Conservation (phyloP, 116 monocot species). For the Trichopus zeylanicus region DNA sequence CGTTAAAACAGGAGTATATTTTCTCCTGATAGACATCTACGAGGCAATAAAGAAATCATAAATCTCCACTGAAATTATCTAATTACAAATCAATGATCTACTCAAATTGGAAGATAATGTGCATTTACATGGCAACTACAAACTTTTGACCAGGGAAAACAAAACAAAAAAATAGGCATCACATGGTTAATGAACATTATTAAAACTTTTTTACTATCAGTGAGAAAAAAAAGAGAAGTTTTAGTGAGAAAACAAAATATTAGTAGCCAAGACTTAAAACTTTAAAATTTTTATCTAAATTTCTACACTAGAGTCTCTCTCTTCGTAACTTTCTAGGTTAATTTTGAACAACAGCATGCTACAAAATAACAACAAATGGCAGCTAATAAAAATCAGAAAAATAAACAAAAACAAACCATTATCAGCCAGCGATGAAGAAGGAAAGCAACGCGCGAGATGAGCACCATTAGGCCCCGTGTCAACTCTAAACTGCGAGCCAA, state of each 20-base stretch:
- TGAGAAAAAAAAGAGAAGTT: neutral
- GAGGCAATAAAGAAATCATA: too few species aligned
- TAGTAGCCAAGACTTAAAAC: neutral
- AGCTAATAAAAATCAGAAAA: neutral
- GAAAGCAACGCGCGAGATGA: conserved; percentile 18
- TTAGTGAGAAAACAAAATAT: neutral
- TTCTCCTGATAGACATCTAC: too few species aligned
- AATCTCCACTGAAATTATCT: too few species aligned
- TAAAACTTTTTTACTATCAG: neutral
- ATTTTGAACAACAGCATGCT: neutral
- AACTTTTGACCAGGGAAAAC: too few species aligned
- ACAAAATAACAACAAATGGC: neutral
- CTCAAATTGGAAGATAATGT: too few species aligned
- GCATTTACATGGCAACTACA: too few species aligned
- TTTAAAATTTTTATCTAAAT: neutral
- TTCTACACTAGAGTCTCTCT: neutral
- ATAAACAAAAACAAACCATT: conserved; percentile 3
- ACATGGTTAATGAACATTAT: too few species aligned
- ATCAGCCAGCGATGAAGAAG: neutral
- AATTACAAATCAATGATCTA: too few species aligned
- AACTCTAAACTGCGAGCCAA: conserved; percentile 75
- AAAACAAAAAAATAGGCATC: too few species aligned
- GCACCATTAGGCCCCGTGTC: conserved; percentile 40
- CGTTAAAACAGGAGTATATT: too few species aligned
- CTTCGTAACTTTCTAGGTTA: neutral